Evolutionary conservation across 768 basidiomycete genomes (phyloP).

Genomic region (Trametes cubensis): DNA sequence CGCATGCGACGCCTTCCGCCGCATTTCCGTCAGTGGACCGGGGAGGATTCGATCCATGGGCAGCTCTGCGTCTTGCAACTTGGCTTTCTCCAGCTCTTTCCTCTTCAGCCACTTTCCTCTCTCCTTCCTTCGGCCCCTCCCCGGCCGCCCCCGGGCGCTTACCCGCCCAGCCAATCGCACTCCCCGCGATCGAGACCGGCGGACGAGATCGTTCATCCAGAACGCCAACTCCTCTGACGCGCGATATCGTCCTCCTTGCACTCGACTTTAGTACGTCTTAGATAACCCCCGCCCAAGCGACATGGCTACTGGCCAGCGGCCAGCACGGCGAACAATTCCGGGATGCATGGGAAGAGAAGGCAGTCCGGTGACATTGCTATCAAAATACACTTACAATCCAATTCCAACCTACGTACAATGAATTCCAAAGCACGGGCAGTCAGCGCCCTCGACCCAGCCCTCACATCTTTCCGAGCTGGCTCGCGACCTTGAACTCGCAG

Average conservation of each 20-base stretch:
- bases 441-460: not conserved
- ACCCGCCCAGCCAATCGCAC: slow-evolving; percentile 13
- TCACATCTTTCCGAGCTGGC: slow-evolving; percentile 36
- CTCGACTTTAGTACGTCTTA: too few species aligned
- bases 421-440: not conserved
- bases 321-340: not conserved
- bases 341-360: slow-evolving; percentile 11
- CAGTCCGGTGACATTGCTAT: not conserved
- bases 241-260: too few species aligned
- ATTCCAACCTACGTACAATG: not conserved
- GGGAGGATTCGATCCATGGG: not conserved
- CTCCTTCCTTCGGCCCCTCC: not conserved
- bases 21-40: slow-evolving; percentile 17
- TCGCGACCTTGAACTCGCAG: slow-evolving; percentile 71
- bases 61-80: not conserved
- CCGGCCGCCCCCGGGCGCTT: slow-evolving; percentile 13
- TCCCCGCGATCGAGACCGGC: not conserved
- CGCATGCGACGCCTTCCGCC: slow-evolving; percentile 18
- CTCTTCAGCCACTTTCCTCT: not conserved
- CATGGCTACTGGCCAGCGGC: not conserved
- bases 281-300: too few species aligned
- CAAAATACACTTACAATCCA: not conserved
- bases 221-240: not conserved
- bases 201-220: not conserved
- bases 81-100: not conserved